A percentile compares a stretch with the other conserved stretches of the same genome.
phyloP scores from a whole-genome alignment of 2,329 filamentous ascomycete species.

The Phaeosphaeriaceae sp. region DNA sequence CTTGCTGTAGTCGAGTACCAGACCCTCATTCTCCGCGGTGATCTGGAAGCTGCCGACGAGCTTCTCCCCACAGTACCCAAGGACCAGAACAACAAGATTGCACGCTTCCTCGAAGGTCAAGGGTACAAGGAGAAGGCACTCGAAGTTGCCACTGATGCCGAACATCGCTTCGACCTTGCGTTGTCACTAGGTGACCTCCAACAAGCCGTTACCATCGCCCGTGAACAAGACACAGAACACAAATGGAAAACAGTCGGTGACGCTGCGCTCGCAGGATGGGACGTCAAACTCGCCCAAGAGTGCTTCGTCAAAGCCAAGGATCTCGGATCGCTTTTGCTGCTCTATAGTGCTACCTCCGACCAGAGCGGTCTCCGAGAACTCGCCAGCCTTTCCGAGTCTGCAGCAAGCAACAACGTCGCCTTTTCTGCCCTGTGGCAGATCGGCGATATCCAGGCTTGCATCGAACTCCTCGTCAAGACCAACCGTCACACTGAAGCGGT shows the following conservation, averaged over 20 bases:
- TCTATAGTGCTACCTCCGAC: constrained; percentile 87
- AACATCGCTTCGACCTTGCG: constrained; percentile 95
- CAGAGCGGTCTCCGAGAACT: constrained; percentile 74
- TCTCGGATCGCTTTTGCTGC: constrained; percentile 82
- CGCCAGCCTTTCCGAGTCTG: constrained; percentile 74
- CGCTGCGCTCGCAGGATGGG: constrained; percentile 84
- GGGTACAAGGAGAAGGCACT: constrained; percentile 95
- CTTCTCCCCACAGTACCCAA: constrained; percentile 81
- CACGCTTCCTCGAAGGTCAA: constrained; percentile 94
- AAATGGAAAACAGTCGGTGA: constrained; percentile 99
- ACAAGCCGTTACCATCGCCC: constrained; percentile 83
- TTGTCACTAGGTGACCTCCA: constrained; percentile 82
- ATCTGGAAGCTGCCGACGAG: constrained; percentile 89
- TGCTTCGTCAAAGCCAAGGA: constrained; percentile 93
- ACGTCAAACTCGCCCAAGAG: constrained; percentile 85
- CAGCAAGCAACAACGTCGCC: constrained; percentile 87
- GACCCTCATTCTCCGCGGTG: constrained; percentile 89
- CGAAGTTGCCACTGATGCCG: constrained; percentile 90
- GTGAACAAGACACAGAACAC: constrained; percentile 85
- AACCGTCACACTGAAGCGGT: constrained; percentile 84
- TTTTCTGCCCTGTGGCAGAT: constrained; percentile 91
- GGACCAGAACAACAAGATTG: constrained; percentile 98
- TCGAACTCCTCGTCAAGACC: constrained; percentile 79
- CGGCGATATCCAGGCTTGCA: constrained; percentile 80
- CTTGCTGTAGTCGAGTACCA: constrained; percentile 96